These are phyloP conservation scores for Salvia miltiorrhiza DNA, from an alignment of 257 asterid species.

Conservation along the genomic window DNA sequence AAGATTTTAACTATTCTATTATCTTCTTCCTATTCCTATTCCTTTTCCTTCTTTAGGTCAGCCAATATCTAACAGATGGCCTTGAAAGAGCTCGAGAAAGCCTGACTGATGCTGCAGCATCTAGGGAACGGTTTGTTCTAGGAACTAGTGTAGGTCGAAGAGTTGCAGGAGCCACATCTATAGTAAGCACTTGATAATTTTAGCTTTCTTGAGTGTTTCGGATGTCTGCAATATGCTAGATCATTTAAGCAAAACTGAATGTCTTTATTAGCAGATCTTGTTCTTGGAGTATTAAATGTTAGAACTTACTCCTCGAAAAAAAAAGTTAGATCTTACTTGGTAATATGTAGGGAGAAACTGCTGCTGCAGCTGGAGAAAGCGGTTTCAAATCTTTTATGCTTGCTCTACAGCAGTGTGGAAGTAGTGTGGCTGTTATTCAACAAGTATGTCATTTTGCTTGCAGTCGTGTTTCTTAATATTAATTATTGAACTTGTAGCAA, in stretches of 20 bases:
- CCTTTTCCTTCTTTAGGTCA: constrained; percentile 51
- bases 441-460: constrained; percentile 57
- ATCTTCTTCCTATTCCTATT: background rate
- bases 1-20: constrained; percentile 4
- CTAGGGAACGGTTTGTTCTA: constrained; percentile 88
- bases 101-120: constrained; percentile 89
- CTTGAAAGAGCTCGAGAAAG: constrained; percentile 93
- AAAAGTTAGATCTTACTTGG: background rate
- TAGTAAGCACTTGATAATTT: constrained; percentile 49
- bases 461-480: background rate
- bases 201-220: background rate
- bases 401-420: constrained; percentile 90
- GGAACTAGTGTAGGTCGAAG: constrained; percentile 86
- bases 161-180: constrained; percentile 94
- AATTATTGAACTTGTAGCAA: background rate
- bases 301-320: too few species aligned
- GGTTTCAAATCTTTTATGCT: constrained; percentile 94
- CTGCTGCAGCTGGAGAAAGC: constrained; percentile 98
- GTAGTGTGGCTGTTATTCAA: constrained; percentile 95
- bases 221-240: background rate
- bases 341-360: constrained; percentile 74
- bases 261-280: background rate
- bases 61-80: constrained; percentile 83
- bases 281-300: background rate
- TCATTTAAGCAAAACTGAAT: background rate